Evolutionary conservation across 768 basidiomycete species (phyloP).

Genomic region (Lactarius hatsudake): DNA sequence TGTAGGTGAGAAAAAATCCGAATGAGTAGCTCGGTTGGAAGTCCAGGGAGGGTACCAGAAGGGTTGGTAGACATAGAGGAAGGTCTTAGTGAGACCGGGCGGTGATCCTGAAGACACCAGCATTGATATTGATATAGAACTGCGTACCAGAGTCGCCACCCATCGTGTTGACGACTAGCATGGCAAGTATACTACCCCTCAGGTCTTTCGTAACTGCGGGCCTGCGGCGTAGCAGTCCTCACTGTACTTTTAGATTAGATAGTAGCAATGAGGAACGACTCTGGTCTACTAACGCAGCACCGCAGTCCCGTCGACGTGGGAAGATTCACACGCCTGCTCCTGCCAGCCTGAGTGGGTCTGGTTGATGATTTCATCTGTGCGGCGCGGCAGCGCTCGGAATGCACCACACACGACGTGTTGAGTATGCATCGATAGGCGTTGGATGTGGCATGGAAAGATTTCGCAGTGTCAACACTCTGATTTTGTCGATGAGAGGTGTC

Average conservation of each 20-base stretch:
- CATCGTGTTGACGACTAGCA: not conserved
- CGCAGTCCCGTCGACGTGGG: not conserved
- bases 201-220: not conserved
- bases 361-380: not conserved
- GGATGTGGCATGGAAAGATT: constrained; percentile 28
- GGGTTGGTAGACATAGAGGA: not conserved
- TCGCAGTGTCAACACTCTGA: not conserved
- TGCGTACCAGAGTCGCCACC: not conserved
- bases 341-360: no score
- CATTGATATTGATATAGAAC: not conserved
- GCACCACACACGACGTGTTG: constrained; percentile 50
- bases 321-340: not conserved
- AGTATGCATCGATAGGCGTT: constrained; percentile 55
- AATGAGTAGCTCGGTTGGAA: constrained; percentile 2
- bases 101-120: not conserved
- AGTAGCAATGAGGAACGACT: not conserved
- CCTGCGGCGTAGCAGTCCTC: not conserved
- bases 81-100: not conserved
- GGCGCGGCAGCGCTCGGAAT: not conserved
- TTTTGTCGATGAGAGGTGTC: not conserved
- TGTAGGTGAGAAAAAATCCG: not conserved
- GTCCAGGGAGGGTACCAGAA: not conserved
- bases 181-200: not conserved
- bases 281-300: not conserved
- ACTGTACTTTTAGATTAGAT: not conserved